These are phyloP conservation scores for Colletotrichum sp. DNA, from an alignment of 2,329 filamentous ascomycete species.

Conservation along the genomic window DNA sequence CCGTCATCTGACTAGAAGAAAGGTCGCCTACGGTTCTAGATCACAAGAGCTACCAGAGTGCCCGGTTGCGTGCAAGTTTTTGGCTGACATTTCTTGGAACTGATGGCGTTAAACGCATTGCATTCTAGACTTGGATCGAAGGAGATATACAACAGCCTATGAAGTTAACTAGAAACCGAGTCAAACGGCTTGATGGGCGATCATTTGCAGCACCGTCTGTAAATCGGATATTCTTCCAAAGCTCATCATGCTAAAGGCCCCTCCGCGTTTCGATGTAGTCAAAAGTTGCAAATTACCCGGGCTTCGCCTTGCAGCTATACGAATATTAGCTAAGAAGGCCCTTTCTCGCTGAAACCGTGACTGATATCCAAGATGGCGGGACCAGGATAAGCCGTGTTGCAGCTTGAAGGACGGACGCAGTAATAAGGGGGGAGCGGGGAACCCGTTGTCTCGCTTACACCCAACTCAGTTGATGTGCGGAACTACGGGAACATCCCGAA, in stretches of 20 bases:
- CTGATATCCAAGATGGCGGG: background rate
- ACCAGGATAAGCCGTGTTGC: background rate
- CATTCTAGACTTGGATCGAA: background rate
- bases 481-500: background rate
- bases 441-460: background rate
- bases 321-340: background rate
- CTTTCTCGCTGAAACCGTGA: background rate
- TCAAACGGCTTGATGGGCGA: background rate
- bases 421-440: background rate
- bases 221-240: background rate
- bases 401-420: background rate
- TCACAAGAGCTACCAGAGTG: background rate
- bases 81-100: rapidly evolving
- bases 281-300: background rate
- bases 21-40: background rate
- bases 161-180: background rate
- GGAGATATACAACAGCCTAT: background rate
- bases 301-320: background rate
- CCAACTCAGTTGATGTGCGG: background rate
- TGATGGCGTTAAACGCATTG: background rate
- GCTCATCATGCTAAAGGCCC: rapidly evolving
- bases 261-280: background rate
- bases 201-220: background rate
- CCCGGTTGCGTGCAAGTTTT: rapidly evolving
- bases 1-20: background rate